phyloP scores from a whole-genome alignment of 1,139 yeast species.

The Geotrichum reessii region DNA sequence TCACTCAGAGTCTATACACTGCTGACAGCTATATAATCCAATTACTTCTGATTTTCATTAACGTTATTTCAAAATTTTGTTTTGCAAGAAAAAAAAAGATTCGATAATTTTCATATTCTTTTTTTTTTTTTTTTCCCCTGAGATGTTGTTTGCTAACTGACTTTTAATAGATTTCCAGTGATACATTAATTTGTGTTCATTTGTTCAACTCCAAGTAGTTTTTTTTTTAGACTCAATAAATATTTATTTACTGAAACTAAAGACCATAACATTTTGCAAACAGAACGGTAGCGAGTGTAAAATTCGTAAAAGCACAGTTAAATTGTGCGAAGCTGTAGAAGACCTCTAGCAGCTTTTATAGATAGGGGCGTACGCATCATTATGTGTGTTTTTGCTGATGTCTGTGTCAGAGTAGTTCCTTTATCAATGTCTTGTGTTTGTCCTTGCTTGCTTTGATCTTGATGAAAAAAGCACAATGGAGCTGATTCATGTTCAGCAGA shows the following conservation, averaged over 20 bases:
- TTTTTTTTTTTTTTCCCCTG: no score
- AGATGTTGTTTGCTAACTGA: not conserved
- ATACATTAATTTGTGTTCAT: not conserved
- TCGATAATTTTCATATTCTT: no score
- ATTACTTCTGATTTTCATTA: constrained; percentile 3
- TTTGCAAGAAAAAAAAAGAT: not conserved
- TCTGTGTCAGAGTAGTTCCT: not conserved
- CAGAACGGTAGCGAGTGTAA: not conserved
- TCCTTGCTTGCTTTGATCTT: no score
- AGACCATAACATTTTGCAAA: not conserved
- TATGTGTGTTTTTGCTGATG: not conserved
- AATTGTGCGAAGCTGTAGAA: not conserved
- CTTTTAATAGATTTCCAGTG: not conserved
- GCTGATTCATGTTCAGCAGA: not conserved
- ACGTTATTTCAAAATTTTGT: not conserved
- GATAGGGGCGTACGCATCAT: constrained; percentile 6
- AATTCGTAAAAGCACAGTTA: not conserved
- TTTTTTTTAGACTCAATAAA: not conserved
- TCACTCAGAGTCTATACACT: constrained; percentile 24
- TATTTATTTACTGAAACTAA: not conserved
- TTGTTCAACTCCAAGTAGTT: not conserved
- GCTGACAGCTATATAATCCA: constrained; percentile 13
- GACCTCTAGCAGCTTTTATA: constrained; percentile 4
- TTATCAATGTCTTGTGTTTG: not conserved
- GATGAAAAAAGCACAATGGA: not conserved